A percentile compares a stretch with the other conserved stretches of the same genome.
Evolutionary conservation across 352 stramenopile genomes (phyloP).

Genomic region (Phytopythium chamaehyphon): DNA sequence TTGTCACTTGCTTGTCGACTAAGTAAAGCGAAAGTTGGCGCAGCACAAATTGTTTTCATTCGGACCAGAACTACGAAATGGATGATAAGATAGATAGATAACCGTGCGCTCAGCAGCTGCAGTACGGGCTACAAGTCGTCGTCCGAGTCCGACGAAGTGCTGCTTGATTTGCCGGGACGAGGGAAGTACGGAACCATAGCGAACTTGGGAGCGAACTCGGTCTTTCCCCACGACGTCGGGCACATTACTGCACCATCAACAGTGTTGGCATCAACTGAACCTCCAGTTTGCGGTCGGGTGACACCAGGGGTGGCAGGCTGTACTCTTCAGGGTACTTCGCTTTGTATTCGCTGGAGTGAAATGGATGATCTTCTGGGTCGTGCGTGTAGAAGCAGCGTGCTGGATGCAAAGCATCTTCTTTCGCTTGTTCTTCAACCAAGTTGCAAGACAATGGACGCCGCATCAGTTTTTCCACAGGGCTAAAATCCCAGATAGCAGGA

Average conservation of each 20-base stretch:
- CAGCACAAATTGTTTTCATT: too few relatives aligned
- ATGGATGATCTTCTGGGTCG: not conserved
- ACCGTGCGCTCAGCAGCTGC: too few relatives aligned
- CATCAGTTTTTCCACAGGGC: not conserved
- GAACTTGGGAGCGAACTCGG: not conserved
- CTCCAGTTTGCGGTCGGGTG: not conserved
- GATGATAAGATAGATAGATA: too few relatives aligned
- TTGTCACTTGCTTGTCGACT: too few relatives aligned
- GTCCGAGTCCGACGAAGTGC: too few relatives aligned
- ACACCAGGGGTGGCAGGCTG: not conserved
- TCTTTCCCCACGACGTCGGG: not conserved
- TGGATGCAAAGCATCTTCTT: not conserved
- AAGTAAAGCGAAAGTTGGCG: too few relatives aligned
- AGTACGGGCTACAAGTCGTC: too few relatives aligned
- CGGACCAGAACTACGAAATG: too few relatives aligned
- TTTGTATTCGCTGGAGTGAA: not conserved
- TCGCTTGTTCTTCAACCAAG: not conserved
- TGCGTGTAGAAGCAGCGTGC: not conserved
- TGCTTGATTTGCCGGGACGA: not conserved
- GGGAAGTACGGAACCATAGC: not conserved
- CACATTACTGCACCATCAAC: not conserved
- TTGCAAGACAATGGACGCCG: not conserved
- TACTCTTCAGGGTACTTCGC: constrained; percentile 1
- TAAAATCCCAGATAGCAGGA: not conserved
- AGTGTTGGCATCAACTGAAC: not conserved